phyloP scores from a whole-genome alignment of 2,329 filamentous ascomycete species.

The Diplodia scrobiculata region DNA sequence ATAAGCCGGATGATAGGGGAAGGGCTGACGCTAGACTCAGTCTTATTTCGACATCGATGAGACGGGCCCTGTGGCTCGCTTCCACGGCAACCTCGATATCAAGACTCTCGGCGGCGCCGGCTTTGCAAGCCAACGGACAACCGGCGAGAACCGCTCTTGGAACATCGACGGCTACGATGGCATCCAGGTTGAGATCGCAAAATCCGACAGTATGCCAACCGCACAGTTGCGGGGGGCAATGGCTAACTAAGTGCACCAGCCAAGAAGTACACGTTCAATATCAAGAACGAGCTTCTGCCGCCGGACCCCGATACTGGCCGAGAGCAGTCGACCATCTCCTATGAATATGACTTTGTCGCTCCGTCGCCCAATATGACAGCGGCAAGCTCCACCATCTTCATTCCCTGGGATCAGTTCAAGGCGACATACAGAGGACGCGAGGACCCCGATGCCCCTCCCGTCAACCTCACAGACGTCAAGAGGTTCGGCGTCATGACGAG shows the following conservation, averaged over 20 bases:
- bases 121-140: constrained; percentile 76
- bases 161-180: constrained; percentile 67
- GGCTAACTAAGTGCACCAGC: constrained; percentile 33
- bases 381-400: constrained; percentile 49
- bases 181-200: constrained; percentile 56
- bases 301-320: constrained; percentile 62
- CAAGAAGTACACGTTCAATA: constrained; percentile 71
- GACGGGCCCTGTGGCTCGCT: constrained; percentile 50
- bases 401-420: constrained; percentile 67
- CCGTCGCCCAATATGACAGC: constrained; percentile 25
- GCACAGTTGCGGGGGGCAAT: neutral
- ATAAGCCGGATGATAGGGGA: constrained; percentile 2
- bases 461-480: constrained; percentile 64
- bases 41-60: constrained; percentile 52
- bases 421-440: constrained; percentile 73
- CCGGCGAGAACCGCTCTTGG: constrained; percentile 59
- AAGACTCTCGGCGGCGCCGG: constrained; percentile 75
- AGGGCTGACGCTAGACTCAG: constrained; percentile 35
- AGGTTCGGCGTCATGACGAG: constrained; percentile 77
- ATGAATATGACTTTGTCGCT: constrained; percentile 68
- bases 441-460: constrained; percentile 59
- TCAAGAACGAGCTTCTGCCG: constrained; percentile 69
- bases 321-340: constrained; percentile 72
- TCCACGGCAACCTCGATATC: constrained; percentile 72
- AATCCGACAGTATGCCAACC: constrained; percentile 54